phyloP scores from a whole-genome alignment of 345 rosid genomes.

The Rhodamnia argentea region DNA sequence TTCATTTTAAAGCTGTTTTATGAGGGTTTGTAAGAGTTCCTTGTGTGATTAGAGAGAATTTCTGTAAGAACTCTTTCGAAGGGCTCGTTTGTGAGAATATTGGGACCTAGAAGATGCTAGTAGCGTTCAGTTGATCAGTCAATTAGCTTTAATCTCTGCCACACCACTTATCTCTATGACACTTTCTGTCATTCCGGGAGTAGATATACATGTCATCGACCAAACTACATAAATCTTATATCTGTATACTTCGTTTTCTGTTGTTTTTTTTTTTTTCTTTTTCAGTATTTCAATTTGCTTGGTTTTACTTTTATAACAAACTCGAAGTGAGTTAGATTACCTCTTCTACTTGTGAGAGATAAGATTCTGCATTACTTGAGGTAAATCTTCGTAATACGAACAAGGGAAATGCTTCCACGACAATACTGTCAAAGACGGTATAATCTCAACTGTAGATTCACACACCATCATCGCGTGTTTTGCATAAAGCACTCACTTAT shows the following conservation, averaged over 20 bases:
- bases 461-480: too few species aligned
- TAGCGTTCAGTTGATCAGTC: neutral
- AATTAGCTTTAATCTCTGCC: neutral
- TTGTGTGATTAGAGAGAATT: neutral
- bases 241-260: neutral
- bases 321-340: neutral
- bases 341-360: neutral
- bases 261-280: accelerated
- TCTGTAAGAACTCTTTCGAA: neutral
- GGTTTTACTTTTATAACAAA: neutral
- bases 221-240: neutral
- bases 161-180: neutral
- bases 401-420: neutral
- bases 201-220: neutral
- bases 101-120: neutral
- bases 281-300: neutral
- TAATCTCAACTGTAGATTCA: too few species aligned
- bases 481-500: too few species aligned
- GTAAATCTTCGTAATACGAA: neutral
- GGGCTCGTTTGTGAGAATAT: neutral
- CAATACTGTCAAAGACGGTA: too few species aligned
- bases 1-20: neutral
- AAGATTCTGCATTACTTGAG: neutral
- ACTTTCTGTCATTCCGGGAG: neutral
- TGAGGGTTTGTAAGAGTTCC: neutral